phyloP scores from a whole-genome alignment of 2,329 filamentous ascomycete genomes.

The Aspergillus puulaauensis region DNA sequence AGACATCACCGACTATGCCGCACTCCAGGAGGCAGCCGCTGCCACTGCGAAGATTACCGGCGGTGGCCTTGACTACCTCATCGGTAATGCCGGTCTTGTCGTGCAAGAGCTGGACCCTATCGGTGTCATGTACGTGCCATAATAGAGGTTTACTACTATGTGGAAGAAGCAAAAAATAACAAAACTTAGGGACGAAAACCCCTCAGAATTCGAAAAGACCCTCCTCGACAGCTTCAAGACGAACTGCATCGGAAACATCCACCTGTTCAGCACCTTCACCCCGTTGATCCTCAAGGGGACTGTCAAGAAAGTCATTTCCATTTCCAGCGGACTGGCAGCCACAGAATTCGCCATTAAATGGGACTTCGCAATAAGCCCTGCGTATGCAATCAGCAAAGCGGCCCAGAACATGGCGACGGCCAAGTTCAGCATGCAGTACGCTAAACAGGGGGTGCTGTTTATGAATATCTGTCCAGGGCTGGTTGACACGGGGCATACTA shows the following conservation, averaged over 20 bases:
- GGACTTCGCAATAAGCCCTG: slow-evolving; percentile 33
- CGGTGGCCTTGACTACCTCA: slow-evolving; percentile 49
- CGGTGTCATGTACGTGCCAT: slow-evolving; percentile 37
- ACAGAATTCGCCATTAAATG: slow-evolving; percentile 40
- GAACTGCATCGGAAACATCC: slow-evolving; percentile 49
- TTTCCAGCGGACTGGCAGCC: slow-evolving; percentile 52
- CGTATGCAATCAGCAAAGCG: slow-evolving; percentile 53
- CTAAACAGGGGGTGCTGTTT: slow-evolving; percentile 52
- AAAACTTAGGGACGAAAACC: not conserved
- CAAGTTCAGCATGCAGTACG: slow-evolving; percentile 54
- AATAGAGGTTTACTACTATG: too few species aligned
- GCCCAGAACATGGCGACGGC: slow-evolving; percentile 54
- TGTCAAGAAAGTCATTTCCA: slow-evolving; percentile 55
- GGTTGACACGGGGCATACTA: slow-evolving; percentile 44
- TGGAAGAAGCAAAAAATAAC: not conserved
- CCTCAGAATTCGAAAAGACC: not conserved
- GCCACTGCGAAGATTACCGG: slow-evolving; percentile 21
- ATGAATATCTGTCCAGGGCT: slow-evolving; percentile 54
- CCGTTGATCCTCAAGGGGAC: slow-evolving; percentile 53
- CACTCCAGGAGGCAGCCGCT: not conserved
- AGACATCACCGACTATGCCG: slow-evolving; percentile 43
- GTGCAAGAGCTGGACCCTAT: slow-evolving; percentile 31
- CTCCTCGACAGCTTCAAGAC: not conserved
- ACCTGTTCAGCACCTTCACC: slow-evolving; percentile 54
- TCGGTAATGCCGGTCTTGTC: slow-evolving; percentile 51